Base-by-base conservation (phyloP, 805 yeast genomes). In the Starmerella apis region DNA sequence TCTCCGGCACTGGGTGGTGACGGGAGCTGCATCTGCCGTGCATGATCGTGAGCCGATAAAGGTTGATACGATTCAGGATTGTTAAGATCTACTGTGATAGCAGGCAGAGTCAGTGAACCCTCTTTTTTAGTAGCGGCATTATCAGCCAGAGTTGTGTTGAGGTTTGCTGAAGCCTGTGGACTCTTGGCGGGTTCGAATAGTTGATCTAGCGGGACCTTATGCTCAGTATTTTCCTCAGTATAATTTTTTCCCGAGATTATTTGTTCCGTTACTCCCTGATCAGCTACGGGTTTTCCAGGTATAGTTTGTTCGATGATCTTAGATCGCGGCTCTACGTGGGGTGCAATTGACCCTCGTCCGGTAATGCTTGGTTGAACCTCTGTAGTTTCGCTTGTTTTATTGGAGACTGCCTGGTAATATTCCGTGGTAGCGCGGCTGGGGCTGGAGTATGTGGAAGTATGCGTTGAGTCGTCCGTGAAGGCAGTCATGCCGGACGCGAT, bases 1-100 rank as follows among this genome's bases (percentile, higher is more conserved):
- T 41, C 46, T 4, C 37, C 46, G 3, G 49, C 18, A n/a, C 25
- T 16, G 3, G 49, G 49, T 22, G 49, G 49, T 18, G 49, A 46
- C 10, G 42, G 37, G 7, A 46, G 49, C 41, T 44, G 48, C 32
- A 30, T 19, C 24, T 16, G 13, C 2, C n/a, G 44, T n/a, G 33
- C 24, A 9, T 25, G 33, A 3, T 23, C 42, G 4, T 14, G n/a
- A 22, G 23, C 5, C 38, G n/a, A 16, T 13, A 27, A 6, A 18
- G 14, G 27, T 13, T 19, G n/a, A n/a, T 19, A 14, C 7, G 25
- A 20, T 4, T 30, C 14, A 4, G 22, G 2, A 8, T 19, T 24
- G 14, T 18, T 25, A 24, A 8, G 32, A 24, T 38, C 20, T 20
- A 24, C 31, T 4, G 30, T 38, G 30, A 38, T 38, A 3, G 43